Evolutionary conservation across 2,329 filamentous ascomycete species (phyloP).

Genomic region (Aaosphaeria pasadenensis): DNA sequence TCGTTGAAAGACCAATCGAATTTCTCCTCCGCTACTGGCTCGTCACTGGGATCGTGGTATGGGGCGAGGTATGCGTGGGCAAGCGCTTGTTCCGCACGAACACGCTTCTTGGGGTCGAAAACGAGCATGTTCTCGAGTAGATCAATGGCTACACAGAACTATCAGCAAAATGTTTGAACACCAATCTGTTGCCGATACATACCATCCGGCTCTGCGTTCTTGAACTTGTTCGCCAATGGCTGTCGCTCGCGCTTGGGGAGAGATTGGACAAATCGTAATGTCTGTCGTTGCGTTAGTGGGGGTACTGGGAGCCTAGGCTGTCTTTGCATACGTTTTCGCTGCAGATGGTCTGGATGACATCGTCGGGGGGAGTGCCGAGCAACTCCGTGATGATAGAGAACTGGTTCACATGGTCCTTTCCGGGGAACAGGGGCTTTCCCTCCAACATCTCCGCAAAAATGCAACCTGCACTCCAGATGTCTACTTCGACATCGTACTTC

Average conservation of each 20-base stretch:
- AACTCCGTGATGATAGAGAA: conserved; percentile 99
- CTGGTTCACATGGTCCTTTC: conserved; percentile 99
- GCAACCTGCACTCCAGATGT: conserved; percentile 98
- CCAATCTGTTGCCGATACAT: conserved; percentile 23
- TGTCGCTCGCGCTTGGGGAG: conserved; percentile 91
- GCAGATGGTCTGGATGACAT: conserved; percentile 97
- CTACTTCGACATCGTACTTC: conserved; percentile 98
- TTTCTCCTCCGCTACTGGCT: conserved; percentile 93
- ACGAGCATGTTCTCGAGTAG: conserved; percentile 96
- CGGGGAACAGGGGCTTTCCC: conserved; percentile 95
- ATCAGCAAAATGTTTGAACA: conserved; percentile 12
- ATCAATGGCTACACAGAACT: conserved; percentile 67
- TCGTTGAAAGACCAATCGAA: conserved; percentile 99
- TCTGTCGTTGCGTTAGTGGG: conserved; percentile 53
- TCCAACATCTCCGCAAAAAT: conserved; percentile 99
- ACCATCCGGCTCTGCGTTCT: conserved; percentile 87
- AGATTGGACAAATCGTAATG: conserved; percentile 93
- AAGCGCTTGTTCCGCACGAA: conserved; percentile 81
- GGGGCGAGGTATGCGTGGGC: conserved; percentile 91
- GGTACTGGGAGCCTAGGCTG: background rate
- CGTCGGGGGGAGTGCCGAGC: conserved; percentile 91
- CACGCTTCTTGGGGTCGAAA: conserved; percentile 94
- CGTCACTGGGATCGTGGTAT: conserved; percentile 96
- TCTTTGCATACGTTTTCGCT: conserved; percentile 81
- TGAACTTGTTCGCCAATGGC: conserved; percentile 84